Evolutionary conservation across 805 yeast species (phyloP).

Genomic region (Cyberlindnera subsufficiens): DNA sequence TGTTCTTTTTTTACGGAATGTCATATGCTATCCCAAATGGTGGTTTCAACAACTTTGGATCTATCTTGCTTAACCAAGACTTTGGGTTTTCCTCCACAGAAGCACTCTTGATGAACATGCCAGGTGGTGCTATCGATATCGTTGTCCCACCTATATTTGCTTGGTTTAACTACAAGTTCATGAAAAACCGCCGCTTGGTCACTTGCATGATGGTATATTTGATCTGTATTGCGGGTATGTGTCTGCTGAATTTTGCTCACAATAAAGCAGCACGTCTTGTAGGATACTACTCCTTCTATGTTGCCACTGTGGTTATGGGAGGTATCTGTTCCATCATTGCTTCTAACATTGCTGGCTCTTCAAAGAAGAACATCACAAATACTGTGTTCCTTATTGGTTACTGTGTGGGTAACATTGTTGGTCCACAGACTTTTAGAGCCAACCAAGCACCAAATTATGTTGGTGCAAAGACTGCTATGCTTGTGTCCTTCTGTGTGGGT

Average conservation of each 20-base stretch:
- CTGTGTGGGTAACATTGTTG: conserved; percentile 62
- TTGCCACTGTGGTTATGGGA: conserved; percentile 30
- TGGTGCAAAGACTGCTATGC: conserved; percentile 36
- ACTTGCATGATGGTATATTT: conserved; percentile 4
- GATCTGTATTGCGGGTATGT: conserved; percentile 7
- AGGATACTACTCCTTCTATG: conserved; percentile 26
- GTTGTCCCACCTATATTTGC: conserved; percentile 15
- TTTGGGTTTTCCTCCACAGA: conserved; percentile 11
- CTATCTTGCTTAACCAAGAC: conserved; percentile 10
- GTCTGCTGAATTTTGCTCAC: conserved; percentile 7
- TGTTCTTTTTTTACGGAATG: conserved; percentile 36
- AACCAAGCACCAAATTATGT: conserved; percentile 52
- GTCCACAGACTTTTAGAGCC: conserved; percentile 64
- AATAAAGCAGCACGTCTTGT: conserved; percentile 17
- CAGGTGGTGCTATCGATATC: conserved; percentile 27
- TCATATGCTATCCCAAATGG: conserved; percentile 46
- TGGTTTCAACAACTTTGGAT: conserved; percentile 28
- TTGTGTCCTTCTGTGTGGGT: conserved; percentile 16
- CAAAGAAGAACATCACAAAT: conserved; percentile 58
- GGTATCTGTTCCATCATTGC: conserved; percentile 29
- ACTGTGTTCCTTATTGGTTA: conserved; percentile 57
- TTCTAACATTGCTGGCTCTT: conserved; percentile 61
- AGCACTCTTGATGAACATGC: conserved; percentile 27
- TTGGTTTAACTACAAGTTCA: conserved; percentile 3
- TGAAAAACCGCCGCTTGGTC: conserved; percentile 5